Evolutionary conservation across 345 rosid genomes (phyloP).

Genomic region (Reutealis trisperma): DNA sequence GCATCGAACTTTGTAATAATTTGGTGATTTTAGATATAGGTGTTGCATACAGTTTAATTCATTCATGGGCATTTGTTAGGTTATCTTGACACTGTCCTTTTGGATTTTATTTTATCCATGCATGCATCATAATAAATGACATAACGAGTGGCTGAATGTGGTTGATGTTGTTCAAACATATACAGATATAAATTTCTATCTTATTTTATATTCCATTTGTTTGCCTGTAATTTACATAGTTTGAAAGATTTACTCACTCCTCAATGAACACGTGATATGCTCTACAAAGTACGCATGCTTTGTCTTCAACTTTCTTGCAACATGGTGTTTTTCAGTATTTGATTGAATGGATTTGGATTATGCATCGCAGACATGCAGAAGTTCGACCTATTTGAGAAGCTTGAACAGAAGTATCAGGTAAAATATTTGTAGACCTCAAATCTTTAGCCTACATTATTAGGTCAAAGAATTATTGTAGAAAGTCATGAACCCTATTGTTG

Average conservation of each 20-base stretch:
- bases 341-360: slow-evolving; percentile 19
- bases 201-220: not conserved
- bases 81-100: not conserved
- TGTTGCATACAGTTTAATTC: not conserved
- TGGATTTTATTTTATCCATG: not conserved
- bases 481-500: not conserved
- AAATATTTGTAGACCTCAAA: not conserved
- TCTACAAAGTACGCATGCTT: not conserved
- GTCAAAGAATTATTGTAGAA: not conserved
- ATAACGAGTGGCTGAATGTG: not conserved
- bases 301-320: not conserved
- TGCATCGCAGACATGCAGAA: slow-evolving; percentile 32
- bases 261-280: not conserved
- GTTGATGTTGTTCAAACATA: not conserved
- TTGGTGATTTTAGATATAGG: too few species aligned
- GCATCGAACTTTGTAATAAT: not conserved
- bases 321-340: not conserved
- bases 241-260: not conserved
- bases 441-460: not conserved
- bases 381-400: slow-evolving; percentile 46
- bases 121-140: not conserved
- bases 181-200: not conserved
- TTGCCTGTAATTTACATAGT: not conserved
- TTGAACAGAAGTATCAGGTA: slow-evolving; percentile 46
- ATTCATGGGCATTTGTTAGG: not conserved